Percentiles rank a stretch among this genome's conserved stretches.
Evolutionary conservation across 352 stramenopile genomes (phyloP).

Genomic region (Phytophthora rubi): DNA sequence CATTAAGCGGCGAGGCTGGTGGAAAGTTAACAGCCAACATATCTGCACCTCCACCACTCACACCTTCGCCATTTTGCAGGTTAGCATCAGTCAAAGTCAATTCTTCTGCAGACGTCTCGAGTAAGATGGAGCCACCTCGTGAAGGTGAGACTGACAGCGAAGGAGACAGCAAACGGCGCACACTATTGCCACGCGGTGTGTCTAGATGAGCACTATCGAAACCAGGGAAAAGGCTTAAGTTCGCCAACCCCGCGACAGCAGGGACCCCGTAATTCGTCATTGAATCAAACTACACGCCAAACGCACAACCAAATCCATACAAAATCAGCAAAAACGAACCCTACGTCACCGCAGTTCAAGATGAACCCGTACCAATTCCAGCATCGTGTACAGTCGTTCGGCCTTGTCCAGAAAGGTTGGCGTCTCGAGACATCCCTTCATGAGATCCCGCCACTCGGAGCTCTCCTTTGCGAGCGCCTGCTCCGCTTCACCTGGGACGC

Average conservation of each 20-base stretch:
- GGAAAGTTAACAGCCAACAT: slow-evolving; percentile 3
- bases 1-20: neutral
- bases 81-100: neutral
- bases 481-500: slow-evolving; percentile 45
- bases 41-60: neutral
- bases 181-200: slow-evolving; percentile 45
- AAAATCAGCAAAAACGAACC: neutral
- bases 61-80: neutral
- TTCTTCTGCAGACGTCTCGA: slow-evolving; percentile 11
- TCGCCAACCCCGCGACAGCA: slow-evolving; percentile 61
- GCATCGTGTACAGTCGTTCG: slow-evolving; percentile 58
- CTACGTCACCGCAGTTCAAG: neutral
- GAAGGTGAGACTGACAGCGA: slow-evolving; percentile 30
- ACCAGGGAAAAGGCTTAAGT: slow-evolving; percentile 57
- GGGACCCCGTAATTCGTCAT: slow-evolving; percentile 71
- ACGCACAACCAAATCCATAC: neutral
- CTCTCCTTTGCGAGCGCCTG: slow-evolving; percentile 40
- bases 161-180: slow-evolving; percentile 48
- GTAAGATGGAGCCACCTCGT: slow-evolving; percentile 13
- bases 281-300: slow-evolving; percentile 57
- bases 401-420: slow-evolving; percentile 52
- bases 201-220: slow-evolving; percentile 42
- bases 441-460: slow-evolving; percentile 49
- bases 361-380: slow-evolving; percentile 57
- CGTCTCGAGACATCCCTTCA: slow-evolving; percentile 47